Conservation (phyloP, 1,139 yeast species). For the Kodamaea fungicola region DNA sequence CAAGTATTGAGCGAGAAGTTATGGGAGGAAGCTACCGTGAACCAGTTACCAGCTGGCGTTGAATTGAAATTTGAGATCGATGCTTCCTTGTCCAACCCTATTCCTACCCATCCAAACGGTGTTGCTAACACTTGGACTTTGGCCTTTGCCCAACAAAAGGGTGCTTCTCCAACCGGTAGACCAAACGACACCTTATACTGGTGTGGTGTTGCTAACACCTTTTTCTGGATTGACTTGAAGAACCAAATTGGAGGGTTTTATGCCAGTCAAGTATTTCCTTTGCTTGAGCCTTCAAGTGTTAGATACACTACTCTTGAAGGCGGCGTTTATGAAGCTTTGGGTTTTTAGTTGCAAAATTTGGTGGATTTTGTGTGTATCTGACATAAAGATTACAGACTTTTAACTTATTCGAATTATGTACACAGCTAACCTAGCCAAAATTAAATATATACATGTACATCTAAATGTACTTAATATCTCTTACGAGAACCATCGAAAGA, state of each 20-base stretch:
- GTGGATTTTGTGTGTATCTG: background rate
- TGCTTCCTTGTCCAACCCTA: slow-evolving; percentile 4
- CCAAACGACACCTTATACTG: slow-evolving; percentile 39
- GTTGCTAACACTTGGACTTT: slow-evolving; percentile 5
- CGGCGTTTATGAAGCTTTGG: slow-evolving; percentile 8
- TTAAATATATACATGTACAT: too few relatives aligned
- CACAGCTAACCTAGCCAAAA: too few relatives aligned
- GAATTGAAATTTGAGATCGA: slow-evolving; percentile 7
- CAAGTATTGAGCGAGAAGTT: slow-evolving; percentile 29
- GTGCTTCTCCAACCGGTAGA: slow-evolving; percentile 35
- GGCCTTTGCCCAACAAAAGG: slow-evolving; percentile 10
- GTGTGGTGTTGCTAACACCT: slow-evolving; percentile 46
- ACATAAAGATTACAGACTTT: too few relatives aligned
- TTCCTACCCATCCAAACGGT: slow-evolving; percentile 6
- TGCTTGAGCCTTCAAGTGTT: slow-evolving; percentile 10
- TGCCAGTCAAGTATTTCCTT: slow-evolving; percentile 39
- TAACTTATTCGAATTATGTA: too few relatives aligned
- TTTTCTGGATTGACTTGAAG: slow-evolving; percentile 44
- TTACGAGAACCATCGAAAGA: too few relatives aligned
- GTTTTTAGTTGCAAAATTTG: too few relatives aligned
- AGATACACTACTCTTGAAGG: slow-evolving; percentile 9
- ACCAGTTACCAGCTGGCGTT: slow-evolving; percentile 32
- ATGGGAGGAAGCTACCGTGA: slow-evolving; percentile 28
- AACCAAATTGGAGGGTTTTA: slow-evolving; percentile 43
- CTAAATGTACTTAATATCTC: too few relatives aligned